Base-by-base conservation (phyloP, 768 basidiomycete genomes). In the Termitomyces sp. region DNA sequence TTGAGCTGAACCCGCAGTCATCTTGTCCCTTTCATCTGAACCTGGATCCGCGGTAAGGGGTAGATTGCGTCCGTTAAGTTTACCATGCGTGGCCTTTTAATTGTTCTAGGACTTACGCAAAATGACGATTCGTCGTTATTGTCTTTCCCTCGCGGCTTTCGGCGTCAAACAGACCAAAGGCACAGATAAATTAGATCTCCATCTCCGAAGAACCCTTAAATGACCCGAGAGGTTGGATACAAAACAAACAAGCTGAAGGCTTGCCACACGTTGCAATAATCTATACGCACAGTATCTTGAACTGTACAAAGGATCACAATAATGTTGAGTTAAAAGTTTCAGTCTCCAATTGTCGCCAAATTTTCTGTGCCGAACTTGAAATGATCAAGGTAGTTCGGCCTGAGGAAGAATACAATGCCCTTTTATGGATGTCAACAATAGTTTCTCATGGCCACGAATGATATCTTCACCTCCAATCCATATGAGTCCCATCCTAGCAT, bases 401-500 rank as follows among this genome's bases (percentile, higher is more conserved):
- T 18, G 11, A 36, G 49, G 50, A 37, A 37, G 50, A 30, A 52
- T 20, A 48, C 53, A 44, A 39, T 47, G 47, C 18, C 22, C 50
- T 13, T 33, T 53, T 45, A 59, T 39, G 30, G 34, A 48, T 45
- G 45, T 68, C 64, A 13, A 30, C 58, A 70, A 69, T 67, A 39
- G 69, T 62, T 55, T 59, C 70, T n/a, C 54, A 58, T 61, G 27
- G 52, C 66, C 45, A 49, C 65, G 39, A 70, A 68, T 66, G 77
- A 81, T 54, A 76, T 87, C 51, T 81, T 85, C 67, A 70, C 76
- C 6, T 65, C 71, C 45, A 93, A 93, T 65, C 91, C 91, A 8
- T 93, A 93, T 66, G 82, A 85, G 55, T 80, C 78, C 1, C 85
- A 95, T 67, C 81, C 87, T 0, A 80, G 78, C 61, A 75, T 95